Conservation (phyloP, 139 green algal genomes). For the Picochlorum sp. region DNA sequence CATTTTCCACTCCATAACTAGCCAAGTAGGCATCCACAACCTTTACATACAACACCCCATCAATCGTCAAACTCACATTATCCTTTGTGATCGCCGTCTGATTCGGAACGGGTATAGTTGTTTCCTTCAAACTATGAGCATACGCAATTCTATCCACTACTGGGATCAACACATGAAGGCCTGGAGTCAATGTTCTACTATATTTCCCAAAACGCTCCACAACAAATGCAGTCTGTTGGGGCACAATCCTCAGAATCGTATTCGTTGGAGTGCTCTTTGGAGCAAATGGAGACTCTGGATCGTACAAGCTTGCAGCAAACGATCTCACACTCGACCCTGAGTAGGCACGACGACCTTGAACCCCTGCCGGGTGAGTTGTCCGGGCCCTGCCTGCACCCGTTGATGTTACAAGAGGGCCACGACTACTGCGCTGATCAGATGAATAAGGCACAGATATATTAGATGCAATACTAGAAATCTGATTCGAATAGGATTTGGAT, state of each 20-base stretch:
- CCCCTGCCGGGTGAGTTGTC: too few species aligned
- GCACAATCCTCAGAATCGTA: constrained; percentile 67
- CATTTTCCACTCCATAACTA: constrained; percentile 90
- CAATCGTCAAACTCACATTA: constrained; percentile 95
- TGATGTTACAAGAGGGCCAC: too few species aligned
- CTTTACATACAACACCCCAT: constrained; percentile 94
- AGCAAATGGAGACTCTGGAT: constrained; percentile 18
- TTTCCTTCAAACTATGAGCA: constrained; percentile 81
- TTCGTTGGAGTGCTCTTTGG: constrained; percentile 21
- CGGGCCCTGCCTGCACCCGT: too few species aligned
- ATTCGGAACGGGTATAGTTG: constrained; percentile 73
- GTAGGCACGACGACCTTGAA: too few species aligned
- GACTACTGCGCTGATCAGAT: too few species aligned
- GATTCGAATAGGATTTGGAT: too few species aligned
- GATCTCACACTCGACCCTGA: too few species aligned
- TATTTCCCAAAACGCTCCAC: constrained; percentile 86
- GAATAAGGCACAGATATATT: too few species aligned
- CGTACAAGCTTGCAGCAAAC: not conserved
- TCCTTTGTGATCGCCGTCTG: constrained; percentile 94
- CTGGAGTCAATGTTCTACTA: constrained; percentile 58
- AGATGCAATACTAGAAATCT: too few species aligned
- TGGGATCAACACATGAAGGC: constrained; percentile 91
- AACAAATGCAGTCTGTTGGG: constrained; percentile 70
- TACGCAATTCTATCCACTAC: constrained; percentile 81
- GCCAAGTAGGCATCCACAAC: constrained; percentile 81